A percentile compares a stretch with the other conserved stretches of the same genome.
These are phyloP conservation scores for Wallacemonas collosoma DNA, from an alignment of 208 protist species.

Conservation along the genomic window DNA sequence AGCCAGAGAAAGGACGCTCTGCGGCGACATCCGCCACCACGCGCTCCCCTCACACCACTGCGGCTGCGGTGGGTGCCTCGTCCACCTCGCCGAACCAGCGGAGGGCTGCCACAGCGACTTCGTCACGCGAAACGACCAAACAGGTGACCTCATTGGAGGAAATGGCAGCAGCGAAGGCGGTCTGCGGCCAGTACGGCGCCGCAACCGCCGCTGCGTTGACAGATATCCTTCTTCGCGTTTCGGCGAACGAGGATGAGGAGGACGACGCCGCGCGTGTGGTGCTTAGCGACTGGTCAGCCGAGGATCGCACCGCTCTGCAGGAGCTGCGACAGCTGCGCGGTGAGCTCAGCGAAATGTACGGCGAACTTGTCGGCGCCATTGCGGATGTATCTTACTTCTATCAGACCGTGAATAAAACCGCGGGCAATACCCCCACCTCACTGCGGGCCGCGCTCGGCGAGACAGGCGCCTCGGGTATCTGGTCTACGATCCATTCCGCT, in stretches of 20 bases:
- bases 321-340: neutral
- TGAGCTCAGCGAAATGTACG: conserved; percentile 34
- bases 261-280: conserved; percentile 1
- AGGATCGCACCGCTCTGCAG: neutral
- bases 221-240: conserved; percentile 17
- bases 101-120: neutral
- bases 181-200: neutral
- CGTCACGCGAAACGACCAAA: neutral
- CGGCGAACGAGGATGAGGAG: conserved; percentile 19
- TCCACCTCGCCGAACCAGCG: neutral
- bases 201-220: conserved; percentile 2
- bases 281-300: neutral
- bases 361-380: conserved; percentile 61
- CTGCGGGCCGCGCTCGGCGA: conserved; percentile 17
- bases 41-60: too few species aligned
- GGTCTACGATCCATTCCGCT: conserved; percentile 45
- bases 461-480: conserved; percentile 34
- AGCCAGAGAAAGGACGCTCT: neutral
- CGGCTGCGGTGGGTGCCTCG: too few species aligned
- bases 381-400: conserved; percentile 67
- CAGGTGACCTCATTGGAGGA: conserved; percentile 1
- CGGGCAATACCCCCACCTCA: neutral
- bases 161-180: neutral
- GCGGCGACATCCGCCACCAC: neutral
- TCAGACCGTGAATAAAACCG: conserved; percentile 13